Evolutionary conservation across 352 stramenopile genomes (phyloP), one percentile per base, ranked within the genome.

Genomic region (Blastocystis sp.): DNA sequence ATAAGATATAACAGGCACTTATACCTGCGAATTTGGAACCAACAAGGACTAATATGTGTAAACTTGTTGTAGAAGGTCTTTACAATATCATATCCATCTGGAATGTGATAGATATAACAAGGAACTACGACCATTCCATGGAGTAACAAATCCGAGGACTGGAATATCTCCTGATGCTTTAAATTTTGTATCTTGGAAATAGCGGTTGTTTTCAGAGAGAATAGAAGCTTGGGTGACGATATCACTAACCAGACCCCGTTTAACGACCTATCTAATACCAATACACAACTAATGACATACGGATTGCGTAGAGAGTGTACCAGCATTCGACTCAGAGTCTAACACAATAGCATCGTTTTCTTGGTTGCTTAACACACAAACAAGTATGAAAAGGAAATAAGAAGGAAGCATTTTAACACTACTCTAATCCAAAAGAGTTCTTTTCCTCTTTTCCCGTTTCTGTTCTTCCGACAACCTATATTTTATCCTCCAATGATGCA

Each of bases 41-140:
- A 87, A 54, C 59, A 87, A 11, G 65, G 59, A 87, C 77, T 87
- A 39, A 87, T 87, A n/a, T 78, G 65, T 0, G 65, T 87, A 61
- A 78, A 78, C 21, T 78, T 87, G 19, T 39, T 77, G 24, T 77
- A 58, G 21, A 78, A 87, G 24, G 27, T 37, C 27, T 78, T 78
- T 78, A 51, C 65, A 6, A 63, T 49, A 27, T 75, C 43, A 21
- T 87, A 87, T 57, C 65, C 65, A 87, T 87, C 59, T 87, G n/a
- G 1, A 19, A 1, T 5, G 21, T 75, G 11, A 78, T 42, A 37
- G 11, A 63, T 24, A 87, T 5, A 27, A 29, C 12, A 16, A 74
- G 39, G n/a, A 52, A 3, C 11, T 59, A 87, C 65, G 59, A 42
- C 27, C 56, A 21, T 87, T 87, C 77, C 77, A 87, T 54, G 77